These are phyloP conservation scores for Chlorella ohadii DNA, from an alignment of 139 green algal genomes.

Conservation along the genomic window DNA sequence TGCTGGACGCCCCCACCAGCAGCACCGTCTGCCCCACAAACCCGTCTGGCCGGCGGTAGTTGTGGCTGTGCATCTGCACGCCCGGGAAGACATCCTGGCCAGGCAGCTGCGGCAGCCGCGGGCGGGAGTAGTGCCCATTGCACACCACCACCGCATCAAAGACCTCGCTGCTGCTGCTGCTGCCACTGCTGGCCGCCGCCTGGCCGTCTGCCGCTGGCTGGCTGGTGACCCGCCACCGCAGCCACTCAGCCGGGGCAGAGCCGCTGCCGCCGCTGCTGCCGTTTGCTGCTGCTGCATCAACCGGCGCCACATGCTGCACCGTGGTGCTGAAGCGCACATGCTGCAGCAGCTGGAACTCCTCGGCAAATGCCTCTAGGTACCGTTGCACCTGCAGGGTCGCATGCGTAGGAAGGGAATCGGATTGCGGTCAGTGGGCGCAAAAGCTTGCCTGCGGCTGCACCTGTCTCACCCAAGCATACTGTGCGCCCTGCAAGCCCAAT, in stretches of 20 bases:
- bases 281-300: neutral
- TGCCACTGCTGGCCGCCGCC: neutral
- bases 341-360: slow-evolving; percentile 43
- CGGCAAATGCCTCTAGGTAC: slow-evolving; percentile 69
- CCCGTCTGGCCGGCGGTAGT: slow-evolving; percentile 46
- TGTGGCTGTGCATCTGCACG: slow-evolving; percentile 51
- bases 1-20: slow-evolving; percentile 71
- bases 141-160: slow-evolving; percentile 84
- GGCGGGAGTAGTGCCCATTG: slow-evolving; percentile 54
- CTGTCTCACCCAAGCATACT: too few relatives aligned
- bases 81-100: slow-evolving; percentile 22
- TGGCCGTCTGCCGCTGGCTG: neutral
- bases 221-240: slow-evolving; percentile 18
- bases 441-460: too few relatives aligned
- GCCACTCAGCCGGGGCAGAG: neutral
- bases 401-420: too few relatives aligned
- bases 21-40: slow-evolving; percentile 58
- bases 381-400: slow-evolving; percentile 45
- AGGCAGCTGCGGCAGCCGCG: slow-evolving; percentile 35
- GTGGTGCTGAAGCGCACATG: slow-evolving; percentile 43
- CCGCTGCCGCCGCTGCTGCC: neutral
- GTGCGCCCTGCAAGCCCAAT: too few relatives aligned
- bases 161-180: neutral
- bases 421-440: too few relatives aligned
- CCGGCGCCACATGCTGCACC: slow-evolving; percentile 24